phyloP scores from a whole-genome alignment of 805 yeast genomes.

The Saccharomycopsis sp. region DNA sequence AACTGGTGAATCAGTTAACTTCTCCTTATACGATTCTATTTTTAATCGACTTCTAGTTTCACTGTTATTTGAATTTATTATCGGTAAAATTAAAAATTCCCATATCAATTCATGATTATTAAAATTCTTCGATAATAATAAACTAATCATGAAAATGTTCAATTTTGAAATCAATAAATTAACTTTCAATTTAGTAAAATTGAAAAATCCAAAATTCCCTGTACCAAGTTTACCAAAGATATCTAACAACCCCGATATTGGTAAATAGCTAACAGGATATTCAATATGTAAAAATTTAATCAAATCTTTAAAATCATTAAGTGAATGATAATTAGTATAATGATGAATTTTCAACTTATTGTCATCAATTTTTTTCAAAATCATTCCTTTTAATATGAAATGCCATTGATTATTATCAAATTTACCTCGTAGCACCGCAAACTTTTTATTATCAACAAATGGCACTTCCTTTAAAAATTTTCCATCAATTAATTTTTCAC shows the following conservation, averaged over 20 bases:
- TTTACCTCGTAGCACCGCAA: slow-evolving; percentile 32
- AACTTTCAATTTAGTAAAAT: slow-evolving; percentile 38
- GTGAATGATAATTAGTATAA: slow-evolving; percentile 26
- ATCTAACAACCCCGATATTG: slow-evolving; percentile 24
- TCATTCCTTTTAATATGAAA: slow-evolving; percentile 25
- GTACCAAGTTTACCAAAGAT: slow-evolving; percentile 24
- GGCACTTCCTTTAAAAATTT: slow-evolving; percentile 24
- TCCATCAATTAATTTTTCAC: slow-evolving; percentile 28
- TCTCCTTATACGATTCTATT: slow-evolving; percentile 12
- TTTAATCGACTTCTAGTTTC: slow-evolving; percentile 18
- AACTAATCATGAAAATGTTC: slow-evolving; percentile 41
- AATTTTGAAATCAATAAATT: slow-evolving; percentile 42
- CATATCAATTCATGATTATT: slow-evolving; percentile 33
- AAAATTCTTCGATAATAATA: slow-evolving; percentile 30
- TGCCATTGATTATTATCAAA: slow-evolving; percentile 28
- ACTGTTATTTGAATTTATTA: slow-evolving; percentile 20
- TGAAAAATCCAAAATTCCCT: slow-evolving; percentile 28
- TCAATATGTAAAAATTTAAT: slow-evolving; percentile 32
- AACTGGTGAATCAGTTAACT: slow-evolving; percentile 13
- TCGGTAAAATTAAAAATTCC: slow-evolving; percentile 35
- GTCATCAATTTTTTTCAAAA: slow-evolving; percentile 4
- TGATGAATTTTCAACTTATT: slow-evolving; percentile 5
- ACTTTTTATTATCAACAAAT: slow-evolving; percentile 23
- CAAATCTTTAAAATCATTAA: slow-evolving; percentile 29
- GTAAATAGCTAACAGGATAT: slow-evolving; percentile 31